Evolutionary conservation across 169 alveolate genomes (phyloP), one percentile per base, ranked within the genome.

Genomic region (Perkinsus marinus): DNA sequence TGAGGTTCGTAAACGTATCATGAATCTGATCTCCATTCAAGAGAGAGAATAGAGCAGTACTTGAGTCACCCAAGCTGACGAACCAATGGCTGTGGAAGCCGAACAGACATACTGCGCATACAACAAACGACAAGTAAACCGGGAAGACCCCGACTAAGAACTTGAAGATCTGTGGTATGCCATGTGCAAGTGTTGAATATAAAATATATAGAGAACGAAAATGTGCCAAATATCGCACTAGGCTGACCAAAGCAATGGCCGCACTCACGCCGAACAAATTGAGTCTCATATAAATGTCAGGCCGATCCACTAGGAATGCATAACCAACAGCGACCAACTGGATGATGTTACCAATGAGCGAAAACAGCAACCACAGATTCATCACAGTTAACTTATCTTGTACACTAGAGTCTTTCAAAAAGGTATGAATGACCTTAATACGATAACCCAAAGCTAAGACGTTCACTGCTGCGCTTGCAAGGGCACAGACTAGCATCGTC

Each of bases 111-210:
- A 89, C 91, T 0, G 41, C 91, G 57, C 39, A 22, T 36, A 39
- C 91, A 16, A 41, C 91, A 30, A 39, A 89, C 9, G 57, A 39
- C n/a, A 89, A 16, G 19, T 38, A 89, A 36, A 89, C 68, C 43
- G 91, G 91, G 34, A 89, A n/a, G 38, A 89, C 91, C 68, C 68
- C 91, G 10, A 39, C 91, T 17, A 89, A 68, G 46, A 89, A 89
- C 36, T 89, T 41, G 0, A 30, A 7, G 0, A 89, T 38, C 38
- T 41, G 91, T 9, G 91, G 91, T 19, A 89, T 41, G 46, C 91
- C 91, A 68, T 41, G 43, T 0, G 91, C 43, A 30, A 89, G 90
- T 10, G 41, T 69, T 10, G 91, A 89, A 68, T n/a, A 89, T 36
- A 41, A 17, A 89, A 39, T 89, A 89, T 39, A 26, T 38, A 26